phyloP scores from a whole-genome alignment of 257 asterid genomes.

The Solanum pennellii region DNA sequence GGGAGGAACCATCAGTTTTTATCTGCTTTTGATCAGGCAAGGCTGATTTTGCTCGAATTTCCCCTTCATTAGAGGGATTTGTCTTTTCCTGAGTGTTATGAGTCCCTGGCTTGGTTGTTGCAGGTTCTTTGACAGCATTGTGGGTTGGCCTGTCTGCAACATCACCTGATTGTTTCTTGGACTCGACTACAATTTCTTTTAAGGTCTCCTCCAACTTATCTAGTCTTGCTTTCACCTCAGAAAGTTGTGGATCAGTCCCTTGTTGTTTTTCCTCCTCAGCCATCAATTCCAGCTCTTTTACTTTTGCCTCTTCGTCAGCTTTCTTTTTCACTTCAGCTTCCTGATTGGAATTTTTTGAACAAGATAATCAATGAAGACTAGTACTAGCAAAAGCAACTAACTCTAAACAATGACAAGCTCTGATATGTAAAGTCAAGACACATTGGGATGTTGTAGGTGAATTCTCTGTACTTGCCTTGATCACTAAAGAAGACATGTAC shows the following conservation, averaged over 20 bases:
- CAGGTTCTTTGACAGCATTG: conserved; percentile 1
- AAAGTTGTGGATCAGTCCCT: conserved; percentile 48
- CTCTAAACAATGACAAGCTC: background rate
- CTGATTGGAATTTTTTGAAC: conserved; percentile 18
- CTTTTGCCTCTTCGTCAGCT: conserved; percentile 85
- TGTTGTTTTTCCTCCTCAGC: conserved; percentile 44
- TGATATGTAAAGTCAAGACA: background rate
- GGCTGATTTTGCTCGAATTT: background rate
- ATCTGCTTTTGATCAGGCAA: background rate
- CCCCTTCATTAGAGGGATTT: conserved; percentile 7
- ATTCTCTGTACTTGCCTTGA: no score
- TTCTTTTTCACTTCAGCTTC: conserved; percentile 61
- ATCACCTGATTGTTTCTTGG: conserved; percentile 27
- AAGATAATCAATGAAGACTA: background rate
- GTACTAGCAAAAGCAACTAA: background rate
- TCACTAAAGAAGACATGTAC: background rate
- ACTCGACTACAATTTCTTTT: conserved; percentile 42
- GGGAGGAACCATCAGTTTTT: background rate
- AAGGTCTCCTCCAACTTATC: conserved; percentile 58
- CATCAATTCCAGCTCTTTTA: conserved; percentile 70
- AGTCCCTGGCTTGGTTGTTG: conserved; percentile 9
- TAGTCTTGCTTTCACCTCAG: conserved; percentile 69
- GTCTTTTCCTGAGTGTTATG: conserved; percentile 1
- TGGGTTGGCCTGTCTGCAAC: conserved; percentile 6
- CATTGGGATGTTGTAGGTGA: background rate